phyloP scores from a whole-genome alignment of 2,329 filamentous ascomycete genomes.

The Fusarium lateritium region DNA sequence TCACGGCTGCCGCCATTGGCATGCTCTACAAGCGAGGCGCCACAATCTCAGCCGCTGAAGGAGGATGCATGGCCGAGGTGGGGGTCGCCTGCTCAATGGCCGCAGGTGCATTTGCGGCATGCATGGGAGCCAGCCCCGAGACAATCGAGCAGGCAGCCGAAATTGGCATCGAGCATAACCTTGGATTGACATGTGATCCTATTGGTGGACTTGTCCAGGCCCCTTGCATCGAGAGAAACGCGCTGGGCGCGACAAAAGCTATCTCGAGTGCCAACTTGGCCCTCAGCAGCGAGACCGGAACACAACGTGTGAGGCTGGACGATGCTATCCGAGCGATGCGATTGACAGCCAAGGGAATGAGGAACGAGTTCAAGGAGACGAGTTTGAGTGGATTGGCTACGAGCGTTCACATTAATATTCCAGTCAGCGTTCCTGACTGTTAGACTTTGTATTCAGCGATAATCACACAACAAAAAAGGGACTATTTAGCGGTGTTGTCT shows the following conservation, averaged over 20 bases:
- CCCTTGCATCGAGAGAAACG: slow-evolving; percentile 67
- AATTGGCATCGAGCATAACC: slow-evolving; percentile 68
- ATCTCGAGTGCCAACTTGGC: slow-evolving; percentile 66
- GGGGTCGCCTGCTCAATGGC: slow-evolving; percentile 68
- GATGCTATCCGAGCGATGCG: slow-evolving; percentile 67
- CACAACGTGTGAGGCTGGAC: slow-evolving; percentile 64
- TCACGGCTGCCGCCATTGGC: slow-evolving; percentile 65
- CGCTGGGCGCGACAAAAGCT: slow-evolving; percentile 65
- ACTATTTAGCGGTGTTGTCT: slow-evolving; percentile 5
- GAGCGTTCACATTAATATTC: slow-evolving; percentile 65
- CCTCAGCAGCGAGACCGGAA: slow-evolving; percentile 61
- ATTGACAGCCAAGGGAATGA: slow-evolving; percentile 65
- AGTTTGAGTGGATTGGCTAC: slow-evolving; percentile 66
- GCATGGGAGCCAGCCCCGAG: slow-evolving; percentile 66
- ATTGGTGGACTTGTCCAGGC: slow-evolving; percentile 66
- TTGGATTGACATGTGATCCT: slow-evolving; percentile 65
- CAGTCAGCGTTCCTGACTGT: slow-evolving; percentile 67
- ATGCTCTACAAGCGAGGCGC: slow-evolving; percentile 69
- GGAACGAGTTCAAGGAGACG: slow-evolving; percentile 69
- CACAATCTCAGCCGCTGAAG: slow-evolving; percentile 66
- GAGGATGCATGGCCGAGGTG: slow-evolving; percentile 68
- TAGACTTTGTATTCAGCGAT: slow-evolving; percentile 43
- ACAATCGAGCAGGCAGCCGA: slow-evolving; percentile 66
- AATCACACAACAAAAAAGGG: slow-evolving; percentile 23
- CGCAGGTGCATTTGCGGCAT: slow-evolving; percentile 65